Evolutionary conservation across 495 filamentous ascomycete species (phyloP), one percentile per base, ranked within the genome.

Genomic region (Lentithecium fluviatile): DNA sequence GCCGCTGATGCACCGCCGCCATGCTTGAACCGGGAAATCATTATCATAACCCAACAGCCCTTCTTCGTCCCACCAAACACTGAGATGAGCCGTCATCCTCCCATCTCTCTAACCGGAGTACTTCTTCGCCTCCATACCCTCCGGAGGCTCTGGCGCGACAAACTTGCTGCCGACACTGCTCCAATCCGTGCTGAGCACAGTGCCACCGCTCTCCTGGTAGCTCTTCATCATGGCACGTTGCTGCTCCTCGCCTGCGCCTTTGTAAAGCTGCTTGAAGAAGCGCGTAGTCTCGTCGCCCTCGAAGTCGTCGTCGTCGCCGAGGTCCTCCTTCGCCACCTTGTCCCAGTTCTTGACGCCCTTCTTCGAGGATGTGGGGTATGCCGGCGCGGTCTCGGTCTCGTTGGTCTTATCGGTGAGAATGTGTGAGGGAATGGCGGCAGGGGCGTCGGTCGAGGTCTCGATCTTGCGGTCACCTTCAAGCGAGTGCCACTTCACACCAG

Each of bases 211-310:
- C 77, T 98, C 94, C 21, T 83, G 73, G 67, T 89, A 97, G 72
- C 90, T 96, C 82, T 98, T 98, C 83, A 96, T 90, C 94, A 98
- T 98, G 2, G 94, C 94, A 2, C 90, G 82, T 66, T 82, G 83
- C 36, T 89, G 90, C 60, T 98, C 92, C 0, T 84, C 82, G 52
- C 89, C 85, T 0, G 91, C 87, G 52, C 78, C 78, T 61, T 87
- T 85, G 74, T 94, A 97, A 0, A 98, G 79, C 70, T 87, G 86
- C 79, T 95, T 93, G 80, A 98, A 98, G 76, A 97, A 98, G 2
- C 69, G 72, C 61, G 94, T 88, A 2, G 89, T 87, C n/a, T 88
- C 82, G 26, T 79, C 74, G 50, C 89, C 86, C 4, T 79, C 83
- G 15, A 83, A 83, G 19, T 85, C 82, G 6, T 86, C 83, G 3